A percentile compares a stretch with the other conserved stretches of the same genome.
Conservation (phyloP, 202 grass and related monocot species). For the Setaria italica region DNA sequence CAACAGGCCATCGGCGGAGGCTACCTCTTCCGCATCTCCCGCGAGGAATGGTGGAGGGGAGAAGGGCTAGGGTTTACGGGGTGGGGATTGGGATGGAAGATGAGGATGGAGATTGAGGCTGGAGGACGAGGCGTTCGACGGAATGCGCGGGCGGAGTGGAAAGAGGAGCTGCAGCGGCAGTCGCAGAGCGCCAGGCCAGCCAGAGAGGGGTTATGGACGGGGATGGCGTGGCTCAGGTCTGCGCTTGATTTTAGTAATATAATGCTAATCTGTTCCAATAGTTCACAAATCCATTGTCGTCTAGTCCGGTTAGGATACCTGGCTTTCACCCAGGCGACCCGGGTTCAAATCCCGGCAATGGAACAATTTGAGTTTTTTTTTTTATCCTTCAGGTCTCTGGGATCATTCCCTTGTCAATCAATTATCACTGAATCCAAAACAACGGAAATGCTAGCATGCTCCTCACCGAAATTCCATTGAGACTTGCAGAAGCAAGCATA, state of each 20-base stretch:
- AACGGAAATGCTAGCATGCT: no score
- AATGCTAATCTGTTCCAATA: no score
- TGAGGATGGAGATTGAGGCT: background rate
- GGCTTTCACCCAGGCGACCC: conserved; percentile 99
- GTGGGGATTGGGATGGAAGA: conserved; percentile 11
- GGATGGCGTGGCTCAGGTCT: background rate
- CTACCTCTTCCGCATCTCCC: conserved; percentile 40
- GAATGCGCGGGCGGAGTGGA: conserved; percentile 39
- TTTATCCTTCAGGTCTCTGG: no score
- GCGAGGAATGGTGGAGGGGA: background rate
- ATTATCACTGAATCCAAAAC: no score
- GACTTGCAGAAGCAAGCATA: no score
- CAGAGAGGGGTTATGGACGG: no score
- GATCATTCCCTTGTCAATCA: no score
- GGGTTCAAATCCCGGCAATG: conserved; percentile 99
- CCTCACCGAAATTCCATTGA: no score
- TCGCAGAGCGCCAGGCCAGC: background rate
- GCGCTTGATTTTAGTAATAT: no score
- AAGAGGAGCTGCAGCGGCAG: background rate
- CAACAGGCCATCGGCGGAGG: conserved; percentile 50
- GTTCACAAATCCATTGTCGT: conserved; percentile 68
- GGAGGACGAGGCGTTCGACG: conserved; percentile 31
- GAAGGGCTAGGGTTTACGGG: conserved; percentile 34
- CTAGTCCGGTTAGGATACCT: conserved; percentile 94
- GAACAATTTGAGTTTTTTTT: conserved; percentile 5